These are phyloP conservation scores for Mesembryanthemum crystallinum DNA, from an alignment of 148 eudicot species.

Conservation along the genomic window DNA sequence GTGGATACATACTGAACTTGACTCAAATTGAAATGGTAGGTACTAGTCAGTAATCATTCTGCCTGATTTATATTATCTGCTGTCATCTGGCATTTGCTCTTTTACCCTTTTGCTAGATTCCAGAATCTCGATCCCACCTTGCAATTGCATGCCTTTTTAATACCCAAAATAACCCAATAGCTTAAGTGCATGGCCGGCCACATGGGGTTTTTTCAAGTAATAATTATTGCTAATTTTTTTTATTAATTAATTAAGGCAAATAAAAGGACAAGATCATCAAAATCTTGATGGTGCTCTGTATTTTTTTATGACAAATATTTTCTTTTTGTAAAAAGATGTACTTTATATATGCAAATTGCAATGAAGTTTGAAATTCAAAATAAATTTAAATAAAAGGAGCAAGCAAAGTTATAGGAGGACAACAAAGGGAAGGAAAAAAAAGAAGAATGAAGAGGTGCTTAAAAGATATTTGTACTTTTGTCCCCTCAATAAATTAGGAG, in stretches of 20 bases:
- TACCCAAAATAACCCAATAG: neutral
- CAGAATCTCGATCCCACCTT: neutral
- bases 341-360: neutral
- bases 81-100: conserved; percentile 3
- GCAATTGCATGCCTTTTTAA: no score
- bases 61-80: neutral
- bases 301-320: neutral
- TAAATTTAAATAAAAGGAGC: neutral
- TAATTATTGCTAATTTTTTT: neutral
- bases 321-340: neutral
- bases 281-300: conserved; percentile 13
- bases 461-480: neutral
- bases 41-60: neutral
- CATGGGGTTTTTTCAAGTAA: neutral
- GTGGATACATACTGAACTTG: neutral
- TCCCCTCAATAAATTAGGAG: neutral
- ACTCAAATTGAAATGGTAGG: neutral
- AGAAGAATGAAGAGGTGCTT: neutral
- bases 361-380: conserved; percentile 18
- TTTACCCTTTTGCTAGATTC: conserved; percentile 15
- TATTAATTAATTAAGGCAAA: neutral
- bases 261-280: conserved; percentile 11
- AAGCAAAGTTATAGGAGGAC: neutral
- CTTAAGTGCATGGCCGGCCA: neutral
- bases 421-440: neutral